Evolutionary conservation across 306 rosid genomes (phyloP), one percentile per base, ranked within the genome.

Genomic region (Cicer judaicum): DNA sequence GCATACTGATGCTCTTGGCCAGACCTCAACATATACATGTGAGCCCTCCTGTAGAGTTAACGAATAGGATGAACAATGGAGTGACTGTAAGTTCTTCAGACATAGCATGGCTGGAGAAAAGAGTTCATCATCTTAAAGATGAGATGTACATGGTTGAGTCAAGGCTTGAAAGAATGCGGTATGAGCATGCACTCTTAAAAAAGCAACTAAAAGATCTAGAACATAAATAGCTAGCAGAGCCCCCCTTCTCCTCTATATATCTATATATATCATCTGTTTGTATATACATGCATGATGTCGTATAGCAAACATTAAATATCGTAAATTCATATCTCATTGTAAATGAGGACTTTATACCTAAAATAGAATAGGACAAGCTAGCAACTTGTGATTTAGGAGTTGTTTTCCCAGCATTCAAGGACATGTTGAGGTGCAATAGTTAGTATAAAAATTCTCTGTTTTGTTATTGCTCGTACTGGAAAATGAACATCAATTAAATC

Each of bases 131-230:
- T 81, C 96, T 95, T 12, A 92, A 95, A 81, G 98, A 95, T 55
- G 98, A 95, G 80, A 92, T 92, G 93, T 80, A 89, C 83, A 85
- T 87, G 92, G 90, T 95, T 36, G 99, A 92, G 83, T 81, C 87
- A 64, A 88, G 92, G 75, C 89, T 95, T 10, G 99, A 90, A 85
- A 89, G 90, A 80, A 87, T 95, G 98, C 86, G 79, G 16, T 80
- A 75, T 53, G 98, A 92, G 74, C 91, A 90, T 64, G 71, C 87
- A 9, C 87, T 88, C 61, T 79, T 95, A 57, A 95, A 90, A 84
- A 78, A 83, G 68, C 92, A 92, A 67, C 86, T 95, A 49, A 78
- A 82, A 24, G 92, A 90, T 61, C 69, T 95, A 2, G 87, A 87
- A 83, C 85, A 52, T 39, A 72, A 63, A 41, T 64, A 81, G 47